Evolutionary conservation across 164 flowering plant genomes (phyloP).

Genomic region (Piper longum): DNA sequence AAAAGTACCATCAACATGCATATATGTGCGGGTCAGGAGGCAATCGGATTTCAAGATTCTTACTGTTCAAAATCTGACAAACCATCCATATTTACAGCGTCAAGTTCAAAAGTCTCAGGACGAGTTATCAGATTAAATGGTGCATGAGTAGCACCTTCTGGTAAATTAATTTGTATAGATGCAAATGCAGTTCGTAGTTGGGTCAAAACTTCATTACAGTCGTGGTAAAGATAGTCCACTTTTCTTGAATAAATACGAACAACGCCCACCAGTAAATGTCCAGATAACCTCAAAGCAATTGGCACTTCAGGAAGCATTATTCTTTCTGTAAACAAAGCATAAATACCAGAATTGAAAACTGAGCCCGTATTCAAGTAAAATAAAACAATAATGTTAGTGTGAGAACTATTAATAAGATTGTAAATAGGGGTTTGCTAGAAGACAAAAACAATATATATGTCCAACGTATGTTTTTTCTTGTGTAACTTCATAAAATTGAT

Average conservation of each 20-base stretch:
- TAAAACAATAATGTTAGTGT: neutral
- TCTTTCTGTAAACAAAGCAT: constrained; percentile 21
- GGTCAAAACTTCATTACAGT: constrained; percentile 33
- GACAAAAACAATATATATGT: too few relatives aligned
- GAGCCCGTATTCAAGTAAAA: neutral
- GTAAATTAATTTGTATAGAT: constrained; percentile 31
- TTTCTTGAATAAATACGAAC: constrained; percentile 87
- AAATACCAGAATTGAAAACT: neutral
- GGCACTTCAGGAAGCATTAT: constrained; percentile 81
- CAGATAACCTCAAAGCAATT: constrained; percentile 73
- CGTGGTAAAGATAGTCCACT: constrained; percentile 61
- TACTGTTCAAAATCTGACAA: constrained; percentile 21
- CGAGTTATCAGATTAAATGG: constrained; percentile 60
- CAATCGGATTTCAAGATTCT: constrained; percentile 1
- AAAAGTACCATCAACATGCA: constrained; percentile 1
- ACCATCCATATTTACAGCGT: constrained; percentile 40
- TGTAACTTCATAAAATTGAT: too few relatives aligned
- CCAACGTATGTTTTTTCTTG: too few relatives aligned
- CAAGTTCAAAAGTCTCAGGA: constrained; percentile 62
- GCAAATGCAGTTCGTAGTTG: constrained; percentile 31
- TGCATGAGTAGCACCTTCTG: constrained; percentile 54
- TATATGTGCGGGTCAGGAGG: neutral
- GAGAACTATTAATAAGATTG: too few relatives aligned
- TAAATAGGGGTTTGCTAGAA: too few relatives aligned
- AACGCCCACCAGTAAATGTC: constrained; percentile 77